Evolutionary conservation across 257 asterid genomes (phyloP).

Genomic region (Solanum appendiculatum): DNA sequence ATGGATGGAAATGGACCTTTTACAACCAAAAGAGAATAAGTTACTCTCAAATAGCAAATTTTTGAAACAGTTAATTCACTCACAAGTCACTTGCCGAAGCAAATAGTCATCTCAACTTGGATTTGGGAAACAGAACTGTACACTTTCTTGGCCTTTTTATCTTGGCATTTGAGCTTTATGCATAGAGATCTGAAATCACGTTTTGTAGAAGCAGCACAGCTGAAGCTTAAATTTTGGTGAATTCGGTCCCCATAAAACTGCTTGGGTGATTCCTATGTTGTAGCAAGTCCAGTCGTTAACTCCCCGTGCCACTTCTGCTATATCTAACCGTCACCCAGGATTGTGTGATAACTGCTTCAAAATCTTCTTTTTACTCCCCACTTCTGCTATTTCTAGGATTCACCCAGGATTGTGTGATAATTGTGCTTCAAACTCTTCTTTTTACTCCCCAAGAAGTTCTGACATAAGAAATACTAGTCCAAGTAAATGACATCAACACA

Average conservation of each 20-base stretch:
- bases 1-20: background rate
- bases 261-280: background rate
- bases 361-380: no score
- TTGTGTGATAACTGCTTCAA: no score
- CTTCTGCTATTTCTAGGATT: no score
- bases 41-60: background rate
- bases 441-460: no score
- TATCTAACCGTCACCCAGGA: no score
- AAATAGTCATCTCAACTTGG: background rate
- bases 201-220: background rate
- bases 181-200: background rate
- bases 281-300: background rate
- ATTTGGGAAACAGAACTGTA: background rate
- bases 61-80: background rate
- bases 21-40: background rate
- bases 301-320: background rate
- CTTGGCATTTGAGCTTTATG: background rate
- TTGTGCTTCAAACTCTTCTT: no score
- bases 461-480: no score
- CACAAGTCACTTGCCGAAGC: background rate
- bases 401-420: no score
- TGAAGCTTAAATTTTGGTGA: background rate
- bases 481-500: no score
- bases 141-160: background rate
- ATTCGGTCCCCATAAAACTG: background rate